These are phyloP conservation scores for Leucoagaricus sp. DNA, from an alignment of 1,284 basidiomycete genomes.

Conservation along the genomic window DNA sequence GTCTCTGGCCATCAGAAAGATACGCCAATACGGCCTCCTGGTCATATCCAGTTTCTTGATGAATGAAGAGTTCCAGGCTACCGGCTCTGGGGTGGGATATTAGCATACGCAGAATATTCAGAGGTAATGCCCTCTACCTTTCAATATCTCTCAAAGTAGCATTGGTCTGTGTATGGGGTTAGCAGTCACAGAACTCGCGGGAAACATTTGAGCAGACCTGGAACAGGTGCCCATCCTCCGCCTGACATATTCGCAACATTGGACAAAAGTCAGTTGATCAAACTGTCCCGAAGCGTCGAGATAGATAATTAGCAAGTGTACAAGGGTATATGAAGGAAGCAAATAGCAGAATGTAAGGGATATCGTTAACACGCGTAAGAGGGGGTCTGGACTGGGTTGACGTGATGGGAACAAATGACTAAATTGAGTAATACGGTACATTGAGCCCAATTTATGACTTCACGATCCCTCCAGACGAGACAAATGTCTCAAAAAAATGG, in stretches of 20 bases:
- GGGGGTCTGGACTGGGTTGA: constrained; percentile 1
- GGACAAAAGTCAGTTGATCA: background rate
- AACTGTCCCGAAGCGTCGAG: background rate
- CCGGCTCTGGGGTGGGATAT: constrained; percentile 46
- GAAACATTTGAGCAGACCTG: constrained; percentile 43
- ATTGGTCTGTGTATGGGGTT: constrained; percentile 47
- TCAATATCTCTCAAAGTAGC: constrained; percentile 73
- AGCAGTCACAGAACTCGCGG: background rate
- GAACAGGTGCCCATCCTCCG: constrained; percentile 67
- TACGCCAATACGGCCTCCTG: constrained; percentile 72
- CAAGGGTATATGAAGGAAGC: constrained; percentile 13
- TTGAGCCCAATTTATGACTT: background rate
- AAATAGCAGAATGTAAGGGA: background rate
- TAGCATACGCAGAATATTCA: constrained; percentile 8
- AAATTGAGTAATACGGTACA: background rate
- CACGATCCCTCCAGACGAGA: background rate
- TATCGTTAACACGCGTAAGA: constrained; percentile 4
- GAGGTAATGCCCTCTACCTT: constrained; percentile 42
- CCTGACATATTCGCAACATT: constrained; percentile 76
- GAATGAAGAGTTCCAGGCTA: constrained; percentile 64
- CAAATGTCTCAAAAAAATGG: background rate
- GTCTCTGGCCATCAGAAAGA: constrained; percentile 70
- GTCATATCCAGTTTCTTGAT: constrained; percentile 66
- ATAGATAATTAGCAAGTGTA: constrained; percentile 13
- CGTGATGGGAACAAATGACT: constrained; percentile 13